phyloP scores from a whole-genome alignment of 2,329 filamentous ascomycete species.

The Pseudopyrenochaeta lycopersici region DNA sequence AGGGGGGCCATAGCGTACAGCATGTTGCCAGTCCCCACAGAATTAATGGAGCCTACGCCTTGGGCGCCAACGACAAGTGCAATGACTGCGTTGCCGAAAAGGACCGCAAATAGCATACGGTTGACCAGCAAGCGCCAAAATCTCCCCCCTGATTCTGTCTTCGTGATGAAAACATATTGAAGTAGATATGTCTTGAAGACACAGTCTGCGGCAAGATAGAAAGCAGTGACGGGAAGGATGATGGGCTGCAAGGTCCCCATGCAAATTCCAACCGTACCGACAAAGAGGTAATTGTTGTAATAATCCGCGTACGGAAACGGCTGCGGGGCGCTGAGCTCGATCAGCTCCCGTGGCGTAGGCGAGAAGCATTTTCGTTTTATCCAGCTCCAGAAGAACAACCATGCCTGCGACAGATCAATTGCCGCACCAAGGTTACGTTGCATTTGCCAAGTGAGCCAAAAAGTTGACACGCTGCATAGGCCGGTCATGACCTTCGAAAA shows the following conservation, averaged over 20 bases:
- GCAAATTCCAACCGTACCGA: conserved; percentile 84
- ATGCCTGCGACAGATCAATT: conserved; percentile 85
- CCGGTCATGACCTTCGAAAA: conserved; percentile 73
- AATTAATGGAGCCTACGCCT: conserved; percentile 59
- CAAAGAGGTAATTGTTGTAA: conserved; percentile 97
- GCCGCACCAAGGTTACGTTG: conserved; percentile 87
- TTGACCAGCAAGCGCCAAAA: conserved; percentile 94
- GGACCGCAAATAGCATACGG: conserved; percentile 82
- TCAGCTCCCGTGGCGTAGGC: conserved; percentile 89
- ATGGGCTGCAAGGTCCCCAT: conserved; percentile 88
- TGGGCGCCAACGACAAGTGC: conserved; percentile 79
- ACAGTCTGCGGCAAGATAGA: conserved; percentile 87
- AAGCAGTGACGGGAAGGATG: conserved; percentile 81
- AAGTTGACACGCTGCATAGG: conserved; percentile 82
- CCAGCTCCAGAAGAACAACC: conserved; percentile 81
- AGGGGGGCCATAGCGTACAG: conserved; percentile 77
- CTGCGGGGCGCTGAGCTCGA: conserved; percentile 90
- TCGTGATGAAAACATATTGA: conserved; percentile 86
- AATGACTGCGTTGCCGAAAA: conserved; percentile 80
- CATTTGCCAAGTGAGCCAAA: conserved; percentile 89
- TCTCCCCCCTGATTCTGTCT: conserved; percentile 91
- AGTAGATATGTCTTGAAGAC: conserved; percentile 95
- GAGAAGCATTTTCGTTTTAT: conserved; percentile 81
- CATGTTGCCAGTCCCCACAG: conserved; percentile 54
- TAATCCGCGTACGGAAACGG: conserved; percentile 94